Evolutionary conservation across 108 stramenopile species (phyloP).

Genomic region (Skeletonema potamos): DNA sequence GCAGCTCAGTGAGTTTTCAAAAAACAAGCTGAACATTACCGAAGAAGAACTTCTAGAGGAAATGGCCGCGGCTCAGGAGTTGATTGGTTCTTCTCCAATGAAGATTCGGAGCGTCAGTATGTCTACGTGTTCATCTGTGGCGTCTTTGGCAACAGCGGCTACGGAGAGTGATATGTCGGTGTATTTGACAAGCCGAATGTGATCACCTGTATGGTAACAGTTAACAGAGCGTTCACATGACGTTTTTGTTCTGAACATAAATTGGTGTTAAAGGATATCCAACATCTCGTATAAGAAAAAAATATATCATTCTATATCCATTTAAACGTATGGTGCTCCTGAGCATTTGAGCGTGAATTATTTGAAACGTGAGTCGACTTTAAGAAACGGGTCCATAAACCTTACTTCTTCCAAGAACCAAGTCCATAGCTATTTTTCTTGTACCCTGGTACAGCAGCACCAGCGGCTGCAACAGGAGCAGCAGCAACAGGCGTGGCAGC

Average conservation of each 20-base stretch:
- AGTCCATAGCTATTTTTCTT: conserved; percentile 11
- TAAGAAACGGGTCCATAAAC: background rate
- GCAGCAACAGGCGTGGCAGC: too few relatives aligned
- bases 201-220: background rate
- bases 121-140: background rate
- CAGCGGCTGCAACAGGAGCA: too few relatives aligned
- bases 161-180: background rate
- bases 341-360: too few relatives aligned
- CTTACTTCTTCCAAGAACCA: conserved; percentile 29
- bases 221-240: too few relatives aligned
- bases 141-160: background rate
- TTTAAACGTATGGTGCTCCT: background rate
- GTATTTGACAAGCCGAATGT: background rate
- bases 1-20: conserved; percentile 12
- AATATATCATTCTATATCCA: background rate
- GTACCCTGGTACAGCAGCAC: background rate
- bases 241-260: background rate
- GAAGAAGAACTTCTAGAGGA: conserved; percentile 53
- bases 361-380: background rate
- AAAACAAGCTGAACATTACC: conserved; percentile 25
- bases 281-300: background rate
- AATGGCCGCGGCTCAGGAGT: conserved; percentile 32
- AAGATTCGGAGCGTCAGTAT: background rate
- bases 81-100: background rate
- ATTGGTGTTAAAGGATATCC: background rate